Percentiles rank a stretch among this genome's conserved stretches.
Conservation (phyloP, 257 asterid genomes). For the Solanum chiquidenum region DNA sequence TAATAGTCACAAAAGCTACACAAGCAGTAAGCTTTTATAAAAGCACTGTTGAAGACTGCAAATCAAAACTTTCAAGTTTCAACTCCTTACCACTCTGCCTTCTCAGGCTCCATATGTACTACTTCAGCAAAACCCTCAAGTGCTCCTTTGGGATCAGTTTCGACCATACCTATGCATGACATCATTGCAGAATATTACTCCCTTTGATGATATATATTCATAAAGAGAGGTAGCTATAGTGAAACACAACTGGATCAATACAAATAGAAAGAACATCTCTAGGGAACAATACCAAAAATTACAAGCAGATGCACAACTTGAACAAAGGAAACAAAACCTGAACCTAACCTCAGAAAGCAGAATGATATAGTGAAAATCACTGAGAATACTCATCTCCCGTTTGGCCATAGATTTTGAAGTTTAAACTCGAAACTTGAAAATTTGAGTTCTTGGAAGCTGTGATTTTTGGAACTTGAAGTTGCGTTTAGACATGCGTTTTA, state of each 20-base stretch:
- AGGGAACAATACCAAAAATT: neutral
- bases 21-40: neutral
- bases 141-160: constrained; percentile 85
- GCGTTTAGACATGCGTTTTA: neutral
- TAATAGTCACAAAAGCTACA: neutral
- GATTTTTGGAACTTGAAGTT: neutral
- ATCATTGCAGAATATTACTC: neutral
- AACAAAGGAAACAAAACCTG: neutral
- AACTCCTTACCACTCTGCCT: constrained; percentile 77
- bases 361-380: neutral
- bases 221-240: neutral
- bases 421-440: neutral
- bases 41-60: neutral
- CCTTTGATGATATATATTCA: neutral
- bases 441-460: neutral
- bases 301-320: neutral
- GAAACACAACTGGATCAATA: neutral
- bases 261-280: neutral
- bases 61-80: neutral
- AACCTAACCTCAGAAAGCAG: neutral
- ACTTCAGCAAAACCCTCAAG: constrained; percentile 91
- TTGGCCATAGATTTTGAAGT: neutral
- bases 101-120: constrained; percentile 84
- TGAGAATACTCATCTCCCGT: neutral
- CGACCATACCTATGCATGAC: constrained; percentile 57